phyloP scores from a whole-genome alignment of 2,329 filamentous ascomycete genomes.

The Sclerotinia trifoliorum region DNA sequence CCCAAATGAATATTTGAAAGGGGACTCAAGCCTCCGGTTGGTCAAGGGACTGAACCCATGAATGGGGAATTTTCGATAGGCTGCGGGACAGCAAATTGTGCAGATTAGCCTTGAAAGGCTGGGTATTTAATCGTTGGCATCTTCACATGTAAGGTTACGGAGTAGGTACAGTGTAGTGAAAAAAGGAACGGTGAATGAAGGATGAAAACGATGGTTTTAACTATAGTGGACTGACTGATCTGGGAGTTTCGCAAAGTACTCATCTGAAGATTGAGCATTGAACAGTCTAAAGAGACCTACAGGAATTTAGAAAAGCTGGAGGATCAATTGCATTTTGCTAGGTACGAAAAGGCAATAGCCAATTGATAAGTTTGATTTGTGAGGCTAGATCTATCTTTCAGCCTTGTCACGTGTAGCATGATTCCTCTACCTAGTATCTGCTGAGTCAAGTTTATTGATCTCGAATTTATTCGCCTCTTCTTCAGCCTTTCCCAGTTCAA shows the following conservation, averaged over 20 bases:
- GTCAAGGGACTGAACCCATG: not conserved
- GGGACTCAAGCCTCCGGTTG: not conserved
- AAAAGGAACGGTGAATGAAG: slow-evolving; percentile 11
- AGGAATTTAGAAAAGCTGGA: not conserved
- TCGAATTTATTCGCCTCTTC: slow-evolving; percentile 17
- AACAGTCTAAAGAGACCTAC: not conserved
- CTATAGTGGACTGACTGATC: too few relatives aligned
- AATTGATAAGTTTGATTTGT: not conserved
- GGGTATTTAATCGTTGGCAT: slow-evolving; percentile 4
- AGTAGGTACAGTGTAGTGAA: too few relatives aligned
- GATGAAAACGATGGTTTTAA: not conserved
- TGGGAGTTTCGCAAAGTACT: not conserved
- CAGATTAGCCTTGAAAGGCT: slow-evolving; percentile 15
- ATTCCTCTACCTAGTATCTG: too few relatives aligned
- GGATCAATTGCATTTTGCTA: not conserved
- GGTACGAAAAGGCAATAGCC: not conserved
- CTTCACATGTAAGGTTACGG: not conserved
- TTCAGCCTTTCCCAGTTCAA: slow-evolving; percentile 17
- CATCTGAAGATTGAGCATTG: not conserved
- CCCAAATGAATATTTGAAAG: not conserved
- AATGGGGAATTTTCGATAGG: slow-evolving; percentile 14
- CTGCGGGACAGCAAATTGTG: slow-evolving; percentile 15
- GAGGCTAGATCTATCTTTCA: not conserved
- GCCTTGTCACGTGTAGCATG: not conserved
- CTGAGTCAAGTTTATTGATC: not conserved